Evolutionary conservation across 2,329 filamentous ascomycete species (phyloP), one percentile per base, ranked within the genome.

Genomic region (Penicillium thymicola): DNA sequence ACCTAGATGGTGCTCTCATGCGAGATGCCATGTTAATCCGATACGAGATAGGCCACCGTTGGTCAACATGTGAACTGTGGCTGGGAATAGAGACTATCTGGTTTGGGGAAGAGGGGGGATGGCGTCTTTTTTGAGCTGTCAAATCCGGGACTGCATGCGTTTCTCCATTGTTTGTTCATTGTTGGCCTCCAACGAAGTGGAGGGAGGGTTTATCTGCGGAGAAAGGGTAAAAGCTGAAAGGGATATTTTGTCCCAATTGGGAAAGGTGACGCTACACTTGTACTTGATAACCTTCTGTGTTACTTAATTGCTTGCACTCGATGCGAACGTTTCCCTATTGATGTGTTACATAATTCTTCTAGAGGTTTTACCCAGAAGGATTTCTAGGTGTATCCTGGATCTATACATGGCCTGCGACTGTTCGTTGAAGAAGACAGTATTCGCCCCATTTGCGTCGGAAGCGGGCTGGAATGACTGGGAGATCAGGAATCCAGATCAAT

Each of bases 401-500:
- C 30, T 62, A 59, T 41, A 58, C 56, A 56, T 38, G 51, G 18
- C 16, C 43, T 9, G 45, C 27, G n/a, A 34, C 55, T 23, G 51
- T 59, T 62, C 85, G 83, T 67, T 83, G 83, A 62, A 97, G 75
- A 51, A 99, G 79, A 72, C 94, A 99, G 73, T 97, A 95, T 51
- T 85, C 81, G 18, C 92, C 94, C 91, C 92, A 97, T 73, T 85
- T 86, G 55, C 93, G 84, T 65, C 81, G 84, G 62, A 85, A 87
- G 57, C 81, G 81, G 41, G 85, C 80, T 0, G 92, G 92, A 14
- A 96, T 77, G 38, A 90, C 75, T 0, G 81, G 76, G 59, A 85
- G 75, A 62, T 91, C 82, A 2, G 94, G 94, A 36, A 96, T 72
- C 90, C 91, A 97, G 45, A 96, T 75, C 9, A 90, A 82, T 59